Evolutionary conservation across 345 rosid species (phyloP), one percentile per base, ranked within the genome.

Genomic region (Gossypioides kirkii): DNA sequence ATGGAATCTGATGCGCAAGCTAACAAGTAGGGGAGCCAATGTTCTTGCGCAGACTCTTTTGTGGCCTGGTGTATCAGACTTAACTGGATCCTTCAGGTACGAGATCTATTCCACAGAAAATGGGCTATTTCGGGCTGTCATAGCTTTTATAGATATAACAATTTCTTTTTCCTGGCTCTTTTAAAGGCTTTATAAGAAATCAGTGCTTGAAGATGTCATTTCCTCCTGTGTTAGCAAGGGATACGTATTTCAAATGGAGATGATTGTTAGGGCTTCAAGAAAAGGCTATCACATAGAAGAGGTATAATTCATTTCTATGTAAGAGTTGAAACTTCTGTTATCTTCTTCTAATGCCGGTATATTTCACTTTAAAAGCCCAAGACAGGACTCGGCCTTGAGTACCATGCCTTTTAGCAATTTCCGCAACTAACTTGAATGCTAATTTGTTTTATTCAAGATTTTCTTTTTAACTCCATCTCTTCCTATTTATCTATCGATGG

Each of bases 241-340:
- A 32, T 92, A 93, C 54, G 99, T 95, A 59, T 95, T 95, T 79
- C 99, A 95, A 78, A 95, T 95, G 97, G 99, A 95, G 87, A 95
- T 95, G 96, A 92, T 95, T 67, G 99, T 95, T 43, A 92, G 98
- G 63, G 99, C 98, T 42, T 83, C 96, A 36, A 89, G 99, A 77
- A 89, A 87, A 78, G 88, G 96, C 75, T 91, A 83, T 13, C 93
- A 79, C 73, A 91, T 92, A 72, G 99, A 95, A 84, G 99, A 95
- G 99, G 96, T 90, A 81, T 13, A 23, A 9, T 54, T 52, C 9
- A 70, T 69, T 61, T 62, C 49, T 28, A 46, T 12, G 61, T 49
- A 22, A 17, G 62, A 17, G 45, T n/a, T 17, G 47, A 32, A 38
- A 10, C 22, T 18, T 42, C 45, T 67, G 56, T 68, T 68, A 25